Evolutionary conservation across 2,329 filamentous ascomycete genomes (phyloP).

Genomic region (Botrytis paeoniae): DNA sequence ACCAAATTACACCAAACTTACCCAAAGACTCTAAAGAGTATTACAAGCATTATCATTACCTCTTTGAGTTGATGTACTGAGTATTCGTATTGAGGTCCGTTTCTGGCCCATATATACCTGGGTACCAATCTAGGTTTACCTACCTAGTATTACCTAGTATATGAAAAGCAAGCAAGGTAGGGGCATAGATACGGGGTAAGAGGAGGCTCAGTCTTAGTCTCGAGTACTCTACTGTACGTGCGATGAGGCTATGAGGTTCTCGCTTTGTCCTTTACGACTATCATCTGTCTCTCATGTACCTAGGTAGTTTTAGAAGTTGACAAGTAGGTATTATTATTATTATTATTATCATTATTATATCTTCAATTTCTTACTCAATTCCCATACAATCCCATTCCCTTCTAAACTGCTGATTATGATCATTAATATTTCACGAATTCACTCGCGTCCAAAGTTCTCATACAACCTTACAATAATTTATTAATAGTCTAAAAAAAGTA

Average conservation of each 20-base stretch:
- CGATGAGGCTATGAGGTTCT: neutral
- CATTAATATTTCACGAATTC: neutral
- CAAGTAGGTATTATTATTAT: neutral
- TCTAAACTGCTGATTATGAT: neutral
- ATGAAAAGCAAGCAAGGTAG: neutral
- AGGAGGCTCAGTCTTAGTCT: neutral
- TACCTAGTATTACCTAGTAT: neutral
- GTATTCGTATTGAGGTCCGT: neutral
- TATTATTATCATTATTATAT: neutral
- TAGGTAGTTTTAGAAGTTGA: conserved; percentile 7
- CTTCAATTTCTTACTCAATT: neutral
- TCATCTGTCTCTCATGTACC: neutral
- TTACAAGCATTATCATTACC: neutral
- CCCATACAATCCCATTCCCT: neutral
- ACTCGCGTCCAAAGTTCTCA: conserved; percentile 12
- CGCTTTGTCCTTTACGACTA: conserved; percentile 2
- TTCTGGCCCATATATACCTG: neutral
- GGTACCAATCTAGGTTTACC: neutral
- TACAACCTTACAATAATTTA: conserved; percentile 15
- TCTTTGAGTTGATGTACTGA: neutral
- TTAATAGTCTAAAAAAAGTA: conserved; percentile 18
- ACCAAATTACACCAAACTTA: neutral
- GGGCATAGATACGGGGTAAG: neutral
- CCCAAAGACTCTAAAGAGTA: neutral
- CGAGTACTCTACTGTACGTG: neutral